phyloP scores from a whole-genome alignment of 2,329 filamentous ascomycete genomes.

The Arthrobotrys sinensis region DNA sequence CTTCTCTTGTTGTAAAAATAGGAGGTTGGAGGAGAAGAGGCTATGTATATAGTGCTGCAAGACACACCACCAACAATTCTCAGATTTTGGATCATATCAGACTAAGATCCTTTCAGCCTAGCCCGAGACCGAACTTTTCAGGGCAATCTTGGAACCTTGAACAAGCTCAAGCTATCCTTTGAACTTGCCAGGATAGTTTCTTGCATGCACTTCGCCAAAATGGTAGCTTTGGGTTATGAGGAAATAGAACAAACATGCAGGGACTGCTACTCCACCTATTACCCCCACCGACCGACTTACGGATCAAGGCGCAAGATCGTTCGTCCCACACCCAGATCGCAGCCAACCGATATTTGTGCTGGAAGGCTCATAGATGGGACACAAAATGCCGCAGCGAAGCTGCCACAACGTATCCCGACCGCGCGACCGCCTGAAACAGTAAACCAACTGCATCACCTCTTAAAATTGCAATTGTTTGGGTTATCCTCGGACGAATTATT shows the following conservation, averaged over 20 bases:
- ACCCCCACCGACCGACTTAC: conserved; percentile 1
- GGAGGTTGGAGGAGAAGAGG: conserved; percentile 4
- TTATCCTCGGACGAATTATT: neutral
- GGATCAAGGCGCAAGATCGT: neutral
- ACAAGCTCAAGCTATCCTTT: neutral
- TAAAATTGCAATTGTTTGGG: neutral
- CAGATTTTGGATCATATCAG: neutral
- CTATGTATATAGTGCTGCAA: neutral
- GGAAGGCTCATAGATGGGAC: neutral
- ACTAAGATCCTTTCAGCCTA: neutral
- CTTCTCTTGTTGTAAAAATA: neutral
- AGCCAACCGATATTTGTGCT: neutral
- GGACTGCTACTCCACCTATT: conserved; percentile 6
- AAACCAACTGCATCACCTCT: conserved; percentile 1
- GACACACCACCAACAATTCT: neutral
- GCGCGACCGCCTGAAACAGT: neutral
- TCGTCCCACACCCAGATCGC: neutral
- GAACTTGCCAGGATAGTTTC: conserved; percentile 4
- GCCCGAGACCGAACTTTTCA: neutral
- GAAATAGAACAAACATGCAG: neutral
- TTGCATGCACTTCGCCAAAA: neutral
- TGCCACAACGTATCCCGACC: conserved; percentile 1
- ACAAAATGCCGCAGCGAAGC: conserved; percentile 4
- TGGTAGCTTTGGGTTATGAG: neutral
- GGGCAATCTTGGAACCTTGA: neutral